Conservation (phyloP, 139 green algal genomes). For the Picochlorum sp. region DNA sequence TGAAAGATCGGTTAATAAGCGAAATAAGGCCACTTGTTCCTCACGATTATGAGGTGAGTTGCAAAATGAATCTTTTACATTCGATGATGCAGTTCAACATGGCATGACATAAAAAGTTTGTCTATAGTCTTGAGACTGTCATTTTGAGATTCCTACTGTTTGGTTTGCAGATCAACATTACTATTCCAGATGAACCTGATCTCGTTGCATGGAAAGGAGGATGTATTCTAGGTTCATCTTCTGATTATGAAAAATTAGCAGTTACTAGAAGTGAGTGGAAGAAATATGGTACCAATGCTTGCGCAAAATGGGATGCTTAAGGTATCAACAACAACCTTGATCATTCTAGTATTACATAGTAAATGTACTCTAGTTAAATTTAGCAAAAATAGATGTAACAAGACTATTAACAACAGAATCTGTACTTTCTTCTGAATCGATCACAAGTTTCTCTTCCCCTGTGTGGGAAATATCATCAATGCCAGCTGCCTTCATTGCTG, state of each 20-base stretch:
- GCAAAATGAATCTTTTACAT: constrained; percentile 2
- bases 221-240: constrained; percentile 24
- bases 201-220: constrained; percentile 50
- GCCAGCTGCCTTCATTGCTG: neutral
- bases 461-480: neutral
- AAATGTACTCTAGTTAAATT: neutral
- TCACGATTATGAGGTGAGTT: constrained; percentile 30
- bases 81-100: neutral
- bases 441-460: neutral
- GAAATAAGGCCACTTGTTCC: constrained; percentile 66
- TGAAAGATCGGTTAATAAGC: constrained; percentile 26
- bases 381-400: constrained; percentile 1
- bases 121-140: neutral
- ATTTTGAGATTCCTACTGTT: too few species aligned
- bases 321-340: neutral
- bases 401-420: neutral
- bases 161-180: constrained; percentile 22
- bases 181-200: constrained; percentile 29
- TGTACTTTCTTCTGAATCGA: neutral
- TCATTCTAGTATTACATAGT: neutral
- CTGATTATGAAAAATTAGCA: neutral
- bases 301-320: neutral
- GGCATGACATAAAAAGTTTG: neutral
- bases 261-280: neutral
- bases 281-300: constrained; percentile 25